A percentile compares a stretch with the other conserved stretches of the same genome.
Evolutionary conservation across 257 asterid species (phyloP).

Genomic region (Solanum paucissectum): DNA sequence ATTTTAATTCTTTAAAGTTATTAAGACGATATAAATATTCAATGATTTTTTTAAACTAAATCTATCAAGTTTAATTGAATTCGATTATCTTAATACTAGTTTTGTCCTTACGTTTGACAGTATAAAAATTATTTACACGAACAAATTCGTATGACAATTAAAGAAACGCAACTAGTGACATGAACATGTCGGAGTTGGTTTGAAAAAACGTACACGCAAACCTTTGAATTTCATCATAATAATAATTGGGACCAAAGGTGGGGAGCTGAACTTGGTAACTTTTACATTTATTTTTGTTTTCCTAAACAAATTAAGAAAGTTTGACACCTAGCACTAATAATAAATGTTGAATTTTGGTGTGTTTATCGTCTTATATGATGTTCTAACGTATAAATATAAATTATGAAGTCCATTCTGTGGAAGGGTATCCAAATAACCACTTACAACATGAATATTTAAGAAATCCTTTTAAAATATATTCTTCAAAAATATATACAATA

Average conservation of each 20-base stretch:
- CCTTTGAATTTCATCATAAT: background rate
- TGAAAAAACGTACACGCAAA: background rate
- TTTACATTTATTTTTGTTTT: background rate
- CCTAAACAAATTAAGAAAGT: background rate
- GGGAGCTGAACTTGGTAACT: background rate
- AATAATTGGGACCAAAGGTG: background rate
- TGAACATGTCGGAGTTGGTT: background rate
- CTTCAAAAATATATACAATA: background rate
- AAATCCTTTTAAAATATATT: background rate
- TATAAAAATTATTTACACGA: background rate
- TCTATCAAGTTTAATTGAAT: background rate
- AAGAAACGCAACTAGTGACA: background rate
- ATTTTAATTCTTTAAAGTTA: background rate
- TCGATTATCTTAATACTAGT: background rate
- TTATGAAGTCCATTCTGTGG: no score
- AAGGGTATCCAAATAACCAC: no score
- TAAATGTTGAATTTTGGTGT: background rate
- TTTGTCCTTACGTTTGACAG: accelerated
- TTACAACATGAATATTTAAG: background rate
- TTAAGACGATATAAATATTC: background rate
- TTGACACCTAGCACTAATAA: background rate
- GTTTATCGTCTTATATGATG: no score
- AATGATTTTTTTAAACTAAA: background rate
- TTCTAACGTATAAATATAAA: no score
- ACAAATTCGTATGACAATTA: background rate